These are phyloP conservation scores for Aspergillus novofumigatus DNA, from an alignment of 2,329 filamentous ascomycete species.

Conservation along the genomic window DNA sequence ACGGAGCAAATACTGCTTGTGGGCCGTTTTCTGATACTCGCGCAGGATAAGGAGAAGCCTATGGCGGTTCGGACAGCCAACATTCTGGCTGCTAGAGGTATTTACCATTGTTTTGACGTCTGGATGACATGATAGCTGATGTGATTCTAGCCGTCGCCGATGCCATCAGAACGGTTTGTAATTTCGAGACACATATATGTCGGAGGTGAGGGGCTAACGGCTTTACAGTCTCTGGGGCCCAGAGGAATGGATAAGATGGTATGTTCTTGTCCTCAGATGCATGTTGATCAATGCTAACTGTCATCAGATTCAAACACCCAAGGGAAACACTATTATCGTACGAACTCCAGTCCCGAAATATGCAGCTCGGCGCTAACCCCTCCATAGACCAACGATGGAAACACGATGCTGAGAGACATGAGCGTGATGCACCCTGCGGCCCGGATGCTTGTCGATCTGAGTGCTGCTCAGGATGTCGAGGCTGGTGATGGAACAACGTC, in stretches of 20 bases:
- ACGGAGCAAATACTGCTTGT: conserved; percentile 22
- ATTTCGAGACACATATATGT: conserved; percentile 4
- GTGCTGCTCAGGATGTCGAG: conserved; percentile 95
- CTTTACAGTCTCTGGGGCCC: conserved; percentile 71
- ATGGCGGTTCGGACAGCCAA: conserved; percentile 93
- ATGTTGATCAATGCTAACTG: conserved; percentile 19
- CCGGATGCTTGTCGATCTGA: conserved; percentile 97
- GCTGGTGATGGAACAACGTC: conserved; percentile 98
- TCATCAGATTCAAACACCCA: conserved; percentile 76
- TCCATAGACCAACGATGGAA: conserved; percentile 83
- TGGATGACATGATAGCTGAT: conserved; percentile 22
- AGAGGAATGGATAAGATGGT: conserved; percentile 98
- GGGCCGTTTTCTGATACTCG: conserved; percentile 37
- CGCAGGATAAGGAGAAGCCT: conserved; percentile 90
- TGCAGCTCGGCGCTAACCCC: conserved; percentile 25
- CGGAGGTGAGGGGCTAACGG: conserved; percentile 38
- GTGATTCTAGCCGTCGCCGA: conserved; percentile 77
- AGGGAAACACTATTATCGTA: conserved; percentile 91
- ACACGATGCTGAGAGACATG: conserved; percentile 99
- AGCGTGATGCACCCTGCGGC: conserved; percentile 98
- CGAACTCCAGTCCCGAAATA: conserved; percentile 20
- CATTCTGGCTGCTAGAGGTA: conserved; percentile 94
- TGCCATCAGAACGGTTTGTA: conserved; percentile 77
- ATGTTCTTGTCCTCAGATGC: conserved; percentile 13
- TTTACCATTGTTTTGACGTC: conserved; percentile 17